Base-by-base conservation (phyloP, 2,329 filamentous ascomycete genomes). In the Alternaria sp. region DNA sequence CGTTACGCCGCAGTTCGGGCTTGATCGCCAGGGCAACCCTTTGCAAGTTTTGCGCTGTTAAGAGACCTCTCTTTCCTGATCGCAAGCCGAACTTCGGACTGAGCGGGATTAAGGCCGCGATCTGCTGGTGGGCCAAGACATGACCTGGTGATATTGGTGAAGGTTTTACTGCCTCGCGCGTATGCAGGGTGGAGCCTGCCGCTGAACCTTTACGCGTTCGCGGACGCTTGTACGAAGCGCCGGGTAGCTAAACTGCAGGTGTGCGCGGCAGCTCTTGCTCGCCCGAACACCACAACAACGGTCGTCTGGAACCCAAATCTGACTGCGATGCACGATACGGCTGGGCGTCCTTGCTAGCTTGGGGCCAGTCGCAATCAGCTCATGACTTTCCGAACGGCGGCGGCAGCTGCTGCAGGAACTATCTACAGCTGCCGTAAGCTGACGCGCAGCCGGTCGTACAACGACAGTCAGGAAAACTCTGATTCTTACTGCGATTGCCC, bases 341-440 rank as follows among this genome's bases (percentile, higher is more conserved):
- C 46, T 12, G 11, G 25, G 28, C 19, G 19, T 52, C 8, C 12
- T 44, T 21, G 46, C 51, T 51, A 43, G 44, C 11, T 40, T 47
- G 50, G 30, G 47, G 65, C 63, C 53, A 62, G 53, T 56, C 55
- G 49, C 55, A 10, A 58, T 67, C 66, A 67, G 65, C 56, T 62
- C 32, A 62, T 59, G 63, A 58, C 46, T 45, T 25, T 58, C 36
- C 36, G 13, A 45, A 59, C 51, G 66, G 67, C 62, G 61, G 58
- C 69, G 57, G 65, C 64, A 66, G 65, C 72, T 68, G 69, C 68
- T 73, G 71, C 73, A 77, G 73, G 72, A 71, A 77, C 72, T 15
- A 26, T 58, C 13, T 15, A 28, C 30, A n/a, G 36, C 36, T 40
- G 36, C 23, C 43, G n/a, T 40, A 28, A 58, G 46, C 32, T 30